phyloP scores from a whole-genome alignment of 2,329 filamentous ascomycete species.

The Apiospora koreana region DNA sequence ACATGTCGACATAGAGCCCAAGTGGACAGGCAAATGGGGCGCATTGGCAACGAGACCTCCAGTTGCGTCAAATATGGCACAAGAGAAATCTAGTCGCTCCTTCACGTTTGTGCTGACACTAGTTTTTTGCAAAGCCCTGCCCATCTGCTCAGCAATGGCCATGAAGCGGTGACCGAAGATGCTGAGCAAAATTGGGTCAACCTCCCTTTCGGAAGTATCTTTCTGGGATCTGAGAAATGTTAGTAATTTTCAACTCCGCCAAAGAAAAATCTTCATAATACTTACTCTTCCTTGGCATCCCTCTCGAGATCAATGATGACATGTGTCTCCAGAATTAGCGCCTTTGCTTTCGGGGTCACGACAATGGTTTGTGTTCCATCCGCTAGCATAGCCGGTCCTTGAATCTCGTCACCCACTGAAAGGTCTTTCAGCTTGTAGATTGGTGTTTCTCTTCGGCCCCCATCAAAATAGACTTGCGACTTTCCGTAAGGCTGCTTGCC shows the following conservation, averaged over 20 bases:
- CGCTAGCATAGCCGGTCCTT: slow-evolving; percentile 82
- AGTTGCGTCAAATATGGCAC: slow-evolving; percentile 75
- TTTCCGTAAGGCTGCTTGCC: slow-evolving; percentile 64
- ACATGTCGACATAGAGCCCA: slow-evolving; percentile 85
- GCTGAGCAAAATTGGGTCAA: slow-evolving; percentile 75
- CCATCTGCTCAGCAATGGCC: slow-evolving; percentile 86
- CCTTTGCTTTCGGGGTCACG: slow-evolving; percentile 75
- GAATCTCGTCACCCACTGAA: slow-evolving; percentile 68
- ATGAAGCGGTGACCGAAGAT: slow-evolving; percentile 84
- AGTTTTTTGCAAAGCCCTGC: slow-evolving; percentile 75
- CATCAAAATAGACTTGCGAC: slow-evolving; percentile 80
- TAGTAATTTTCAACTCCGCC: neutral
- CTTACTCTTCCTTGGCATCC: slow-evolving; percentile 45
- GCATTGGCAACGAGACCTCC: slow-evolving; percentile 79
- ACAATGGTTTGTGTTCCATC: slow-evolving; percentile 92
- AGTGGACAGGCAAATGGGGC: slow-evolving; percentile 78
- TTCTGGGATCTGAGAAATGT: slow-evolving; percentile 21
- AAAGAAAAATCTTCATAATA: neutral
- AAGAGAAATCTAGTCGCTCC: slow-evolving; percentile 81
- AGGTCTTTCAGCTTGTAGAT: slow-evolving; percentile 82
- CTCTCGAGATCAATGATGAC: slow-evolving; percentile 83
- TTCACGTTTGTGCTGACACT: slow-evolving; percentile 81
- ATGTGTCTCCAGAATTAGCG: slow-evolving; percentile 80
- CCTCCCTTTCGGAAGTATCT: slow-evolving; percentile 41
- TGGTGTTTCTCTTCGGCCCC: slow-evolving; percentile 73